Evolutionary conservation across 73 alveolate genomes (phyloP), one percentile per base, ranked within the genome.

Genomic region (Symbiodinium pilosum): DNA sequence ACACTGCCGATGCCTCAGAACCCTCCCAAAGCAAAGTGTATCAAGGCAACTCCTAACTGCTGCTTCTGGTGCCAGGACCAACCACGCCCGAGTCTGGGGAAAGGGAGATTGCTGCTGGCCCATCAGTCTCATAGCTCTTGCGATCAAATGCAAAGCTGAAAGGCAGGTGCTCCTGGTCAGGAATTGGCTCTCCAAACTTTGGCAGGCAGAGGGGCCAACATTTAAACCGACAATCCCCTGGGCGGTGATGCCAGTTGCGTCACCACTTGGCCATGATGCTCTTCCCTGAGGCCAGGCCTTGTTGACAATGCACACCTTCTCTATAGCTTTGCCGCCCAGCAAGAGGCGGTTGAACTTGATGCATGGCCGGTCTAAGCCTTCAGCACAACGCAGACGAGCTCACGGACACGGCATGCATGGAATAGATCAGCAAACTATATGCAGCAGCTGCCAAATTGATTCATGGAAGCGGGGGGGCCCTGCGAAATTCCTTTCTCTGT

Each of bases 291-390:
- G 9, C 83, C 41, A 0, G 81, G 96, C 96, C 91, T 81, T 77
- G 99, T 99, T 99, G 84, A 99, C 99, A 59, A 99, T 94, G 93
- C 99, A 99, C 56, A 99, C 99, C 18, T 99, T 99, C 99, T 99
- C 99, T 94, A 99, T 99, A 99, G 99, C 99, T 97, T 99, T 99
- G 84, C 99, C 99, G 73, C 99, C 99, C 92, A 99, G 99, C 85
- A 99, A 99, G n/a, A 99, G 99, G 42, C 99, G 99, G 51, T 99
- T 99, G 94, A 99, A 99, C 98, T 99, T 99, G 94, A 99, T 99
- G 99, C 99, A 99, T 36, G 99, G 99, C 40, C 99, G 99, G 94
- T 99, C 99, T 52, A 99, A 99, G 73, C 99, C 96, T 91, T 39
- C n/a, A 30, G 38, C 44, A 26, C 40, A 28, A 24, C 24, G 73